phyloP scores from a whole-genome alignment of 495 filamentous ascomycete genomes.

The Cladorrhinum samala region DNA sequence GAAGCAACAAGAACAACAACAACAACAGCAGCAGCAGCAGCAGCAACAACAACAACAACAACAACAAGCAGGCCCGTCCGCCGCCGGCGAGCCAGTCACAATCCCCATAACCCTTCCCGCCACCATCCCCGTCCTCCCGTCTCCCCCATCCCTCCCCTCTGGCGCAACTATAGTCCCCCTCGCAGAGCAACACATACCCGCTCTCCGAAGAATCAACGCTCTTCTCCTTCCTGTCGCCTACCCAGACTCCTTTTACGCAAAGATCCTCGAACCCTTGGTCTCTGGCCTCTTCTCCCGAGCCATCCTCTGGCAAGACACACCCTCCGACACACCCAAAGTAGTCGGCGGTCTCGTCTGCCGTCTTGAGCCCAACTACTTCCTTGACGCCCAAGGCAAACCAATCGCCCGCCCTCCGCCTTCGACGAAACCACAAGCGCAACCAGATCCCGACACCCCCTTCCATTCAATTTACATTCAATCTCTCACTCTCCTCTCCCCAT shows the following conservation, averaged over 20 bases:
- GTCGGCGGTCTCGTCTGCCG: constrained; percentile 83
- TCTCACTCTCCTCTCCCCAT: constrained; percentile 73
- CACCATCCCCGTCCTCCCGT: constrained; percentile 25
- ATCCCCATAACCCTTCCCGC: constrained; percentile 24
- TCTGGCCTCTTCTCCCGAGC: constrained; percentile 69
- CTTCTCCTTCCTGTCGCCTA: constrained; percentile 85
- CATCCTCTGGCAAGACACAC: constrained; percentile 48
- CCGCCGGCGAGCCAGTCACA: constrained; percentile 7
- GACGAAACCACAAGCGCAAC: neutral
- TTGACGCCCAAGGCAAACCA: constrained; percentile 13
- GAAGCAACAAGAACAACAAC: too few relatives aligned
- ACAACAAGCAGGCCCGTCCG: too few relatives aligned
- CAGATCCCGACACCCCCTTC: constrained; percentile 18
- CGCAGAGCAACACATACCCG: constrained; percentile 57
- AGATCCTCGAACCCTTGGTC: constrained; percentile 60
- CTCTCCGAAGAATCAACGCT: constrained; percentile 73
- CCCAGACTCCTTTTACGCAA: constrained; percentile 77
- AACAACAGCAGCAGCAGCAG: too few relatives aligned
- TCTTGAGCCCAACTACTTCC: constrained; percentile 47
- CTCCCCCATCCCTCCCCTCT: constrained; percentile 32
- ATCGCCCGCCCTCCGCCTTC: constrained; percentile 4
- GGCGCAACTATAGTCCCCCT: constrained; percentile 55
- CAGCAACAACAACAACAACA: too few relatives aligned
- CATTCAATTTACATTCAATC: constrained; percentile 81
- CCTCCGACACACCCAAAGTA: constrained; percentile 47